A percentile compares a stretch with the other conserved stretches of the same genome.
Evolutionary conservation across 2,329 filamentous ascomycete genomes (phyloP).

Genomic region (Orbilia ellipsospora): DNA sequence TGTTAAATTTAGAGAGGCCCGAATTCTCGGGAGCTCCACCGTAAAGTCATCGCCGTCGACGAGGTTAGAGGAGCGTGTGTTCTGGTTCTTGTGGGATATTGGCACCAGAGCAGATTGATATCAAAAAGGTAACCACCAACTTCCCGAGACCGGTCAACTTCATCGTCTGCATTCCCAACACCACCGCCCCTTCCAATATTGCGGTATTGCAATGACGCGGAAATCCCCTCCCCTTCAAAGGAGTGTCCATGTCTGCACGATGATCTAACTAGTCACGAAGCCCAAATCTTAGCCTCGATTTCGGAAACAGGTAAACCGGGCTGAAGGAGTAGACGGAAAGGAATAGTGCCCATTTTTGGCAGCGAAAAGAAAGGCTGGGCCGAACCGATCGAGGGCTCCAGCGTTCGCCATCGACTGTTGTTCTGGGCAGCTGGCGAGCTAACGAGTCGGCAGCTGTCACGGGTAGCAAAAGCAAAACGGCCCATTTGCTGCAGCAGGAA

Average conservation of each 20-base stretch:
- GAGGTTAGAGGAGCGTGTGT: neutral
- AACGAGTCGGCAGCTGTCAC: conserved; percentile 50
- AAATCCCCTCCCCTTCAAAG: conserved; percentile 12
- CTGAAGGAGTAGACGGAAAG: conserved; percentile 44
- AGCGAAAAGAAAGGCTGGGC: conserved; percentile 16
- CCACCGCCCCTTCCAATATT: conserved; percentile 14
- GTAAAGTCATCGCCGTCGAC: neutral
- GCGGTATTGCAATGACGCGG: conserved; percentile 7
- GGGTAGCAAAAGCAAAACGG: conserved; percentile 52
- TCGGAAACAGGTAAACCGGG: conserved; percentile 52
- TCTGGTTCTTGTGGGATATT: neutral
- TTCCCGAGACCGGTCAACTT: neutral
- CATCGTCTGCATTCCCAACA: conserved; percentile 9
- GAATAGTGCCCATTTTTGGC: conserved; percentile 41
- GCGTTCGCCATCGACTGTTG: conserved; percentile 30
- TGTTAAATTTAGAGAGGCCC: conserved; percentile 6
- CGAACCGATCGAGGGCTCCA: conserved; percentile 35
- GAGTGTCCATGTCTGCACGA: conserved; percentile 47
- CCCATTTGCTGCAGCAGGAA: conserved; percentile 23
- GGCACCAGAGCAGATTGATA: conserved; percentile 30
- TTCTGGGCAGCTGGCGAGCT: conserved; percentile 42
- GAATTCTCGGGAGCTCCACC: conserved; percentile 22
- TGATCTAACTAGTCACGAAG: conserved; percentile 56
- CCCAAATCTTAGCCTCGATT: conserved; percentile 53
- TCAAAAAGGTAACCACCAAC: conserved; percentile 37